These are phyloP conservation scores for Eimeria necatrix DNA, from an alignment of 169 alveolate genomes.

Conservation along the genomic window DNA sequence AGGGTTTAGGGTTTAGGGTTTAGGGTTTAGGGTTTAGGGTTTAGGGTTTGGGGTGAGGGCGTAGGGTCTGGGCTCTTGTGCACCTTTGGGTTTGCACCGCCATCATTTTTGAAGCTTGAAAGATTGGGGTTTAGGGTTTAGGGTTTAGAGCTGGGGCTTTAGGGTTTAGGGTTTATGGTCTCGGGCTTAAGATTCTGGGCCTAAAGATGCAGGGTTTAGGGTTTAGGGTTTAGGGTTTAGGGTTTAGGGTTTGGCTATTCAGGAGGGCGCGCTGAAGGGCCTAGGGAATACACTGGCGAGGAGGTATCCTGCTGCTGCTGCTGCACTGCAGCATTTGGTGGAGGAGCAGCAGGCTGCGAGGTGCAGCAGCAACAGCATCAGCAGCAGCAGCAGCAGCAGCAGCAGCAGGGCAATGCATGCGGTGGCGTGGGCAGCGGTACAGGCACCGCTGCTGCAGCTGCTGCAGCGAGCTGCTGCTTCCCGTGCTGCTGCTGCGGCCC, in stretches of 20 bases:
- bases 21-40: neutral
- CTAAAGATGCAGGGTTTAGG: neutral
- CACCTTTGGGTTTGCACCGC: neutral
- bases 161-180: constrained; percentile 34
- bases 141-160: neutral
- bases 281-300: neutral
- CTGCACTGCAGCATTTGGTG: constrained; percentile 23
- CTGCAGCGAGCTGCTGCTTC: constrained; percentile 59
- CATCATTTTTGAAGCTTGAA: too few species aligned
- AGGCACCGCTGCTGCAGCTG: constrained; percentile 63
- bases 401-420: constrained; percentile 31
- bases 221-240: constrained; percentile 48
- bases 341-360: constrained; percentile 24
- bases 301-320: constrained; percentile 44
- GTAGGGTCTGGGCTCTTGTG: neutral
- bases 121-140: neutral
- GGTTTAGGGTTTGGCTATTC: constrained; percentile 26
- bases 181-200: too few species aligned
- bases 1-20: constrained; percentile 4
- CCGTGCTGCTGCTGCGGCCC: constrained; percentile 15
- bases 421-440: constrained; percentile 53
- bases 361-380: constrained; percentile 35
- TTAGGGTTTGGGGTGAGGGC: neutral
- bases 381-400: constrained; percentile 40
- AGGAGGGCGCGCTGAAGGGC: constrained; percentile 28